These are phyloP conservation scores for Liquidambar formosana DNA, from an alignment of 164 flowering plant genomes.

Conservation along the genomic window DNA sequence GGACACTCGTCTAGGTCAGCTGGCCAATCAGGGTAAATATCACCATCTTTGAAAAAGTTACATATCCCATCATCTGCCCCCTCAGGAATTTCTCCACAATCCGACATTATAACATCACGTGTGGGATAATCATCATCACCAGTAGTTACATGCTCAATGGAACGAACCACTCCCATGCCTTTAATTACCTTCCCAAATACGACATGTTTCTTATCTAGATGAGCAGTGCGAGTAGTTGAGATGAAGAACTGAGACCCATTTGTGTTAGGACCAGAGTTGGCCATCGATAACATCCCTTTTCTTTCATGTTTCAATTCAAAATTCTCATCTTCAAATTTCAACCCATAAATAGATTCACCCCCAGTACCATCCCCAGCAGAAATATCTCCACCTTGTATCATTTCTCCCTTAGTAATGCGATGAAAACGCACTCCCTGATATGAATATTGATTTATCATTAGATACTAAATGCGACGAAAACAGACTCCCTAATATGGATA, in stretches of 20 bases:
- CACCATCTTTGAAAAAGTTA: slow-evolving; percentile 92
- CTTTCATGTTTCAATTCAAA: slow-evolving; percentile 78
- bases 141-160: slow-evolving; percentile 68
- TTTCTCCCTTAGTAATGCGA: slow-evolving; percentile 66
- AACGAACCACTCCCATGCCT: slow-evolving; percentile 91
- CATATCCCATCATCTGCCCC: slow-evolving; percentile 79
- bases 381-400: slow-evolving; percentile 86
- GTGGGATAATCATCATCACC: slow-evolving; percentile 52
- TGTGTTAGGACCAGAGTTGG: slow-evolving; percentile 84
- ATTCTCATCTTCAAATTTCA: slow-evolving; percentile 82
- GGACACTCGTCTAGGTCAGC: slow-evolving; percentile 74
- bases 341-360: slow-evolving; percentile 79
- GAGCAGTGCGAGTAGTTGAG: slow-evolving; percentile 75
- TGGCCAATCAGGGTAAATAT: slow-evolving; percentile 88
- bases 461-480: slow-evolving; percentile 80
- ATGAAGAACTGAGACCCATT: slow-evolving; percentile 95
- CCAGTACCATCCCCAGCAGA: slow-evolving; percentile 80
- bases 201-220: slow-evolving; percentile 90
- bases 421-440: slow-evolving; percentile 68
- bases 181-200: slow-evolving; percentile 89
- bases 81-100: slow-evolving; percentile 91
- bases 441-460: no score
- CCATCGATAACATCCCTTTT: slow-evolving; percentile 93
- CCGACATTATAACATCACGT: slow-evolving; percentile 59
- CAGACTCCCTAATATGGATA: slow-evolving; percentile 18